Percentiles rank a stretch among this genome's conserved stretches.
phyloP scores from a whole-genome alignment of 805 yeast genomes.

The Candida boleticola region DNA sequence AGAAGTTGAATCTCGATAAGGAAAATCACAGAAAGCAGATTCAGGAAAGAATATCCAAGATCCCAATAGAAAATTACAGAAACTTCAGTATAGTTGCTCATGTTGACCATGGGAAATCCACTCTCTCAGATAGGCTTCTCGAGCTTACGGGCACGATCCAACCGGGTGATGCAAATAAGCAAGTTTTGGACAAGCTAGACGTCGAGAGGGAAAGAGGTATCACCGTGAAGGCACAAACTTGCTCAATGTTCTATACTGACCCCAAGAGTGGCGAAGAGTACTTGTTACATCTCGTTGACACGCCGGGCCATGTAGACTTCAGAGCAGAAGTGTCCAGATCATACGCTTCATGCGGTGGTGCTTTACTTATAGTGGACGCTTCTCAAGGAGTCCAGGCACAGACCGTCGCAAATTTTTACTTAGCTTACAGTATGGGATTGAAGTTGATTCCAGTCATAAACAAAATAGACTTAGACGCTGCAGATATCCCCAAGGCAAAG shows the following conservation, averaged over 20 bases:
- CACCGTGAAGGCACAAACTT: slow-evolving; percentile 95
- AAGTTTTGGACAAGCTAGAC: slow-evolving; percentile 86
- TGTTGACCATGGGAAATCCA: slow-evolving; percentile 88
- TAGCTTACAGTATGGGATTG: slow-evolving; percentile 83
- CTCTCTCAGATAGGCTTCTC: slow-evolving; percentile 81
- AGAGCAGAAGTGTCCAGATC: slow-evolving; percentile 91
- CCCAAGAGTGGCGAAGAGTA: slow-evolving; percentile 66
- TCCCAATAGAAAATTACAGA: slow-evolving; percentile 80
- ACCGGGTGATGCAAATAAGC: slow-evolving; percentile 66
- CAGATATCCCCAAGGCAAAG: slow-evolving; percentile 75
- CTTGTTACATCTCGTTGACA: slow-evolving; percentile 85
- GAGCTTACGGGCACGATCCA: slow-evolving; percentile 88
- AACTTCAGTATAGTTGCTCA: slow-evolving; percentile 96
- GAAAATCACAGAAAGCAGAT: slow-evolving; percentile 31
- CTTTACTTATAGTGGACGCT: slow-evolving; percentile 86
- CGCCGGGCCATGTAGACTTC: slow-evolving; percentile 98
- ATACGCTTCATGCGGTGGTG: slow-evolving; percentile 96
- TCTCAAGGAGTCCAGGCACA: slow-evolving; percentile 97
- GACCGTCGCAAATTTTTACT: slow-evolving; percentile 93
- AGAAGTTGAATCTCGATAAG: slow-evolving; percentile 25
- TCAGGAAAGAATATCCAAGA: slow-evolving; percentile 63
- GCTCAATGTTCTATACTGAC: slow-evolving; percentile 79
- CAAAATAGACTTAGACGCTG: slow-evolving; percentile 86
- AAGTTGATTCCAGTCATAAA: slow-evolving; percentile 85
- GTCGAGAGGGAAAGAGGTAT: slow-evolving; percentile 96